phyloP scores from a whole-genome alignment of 805 yeast genomes.

The Debaryomyces tyrocola region DNA sequence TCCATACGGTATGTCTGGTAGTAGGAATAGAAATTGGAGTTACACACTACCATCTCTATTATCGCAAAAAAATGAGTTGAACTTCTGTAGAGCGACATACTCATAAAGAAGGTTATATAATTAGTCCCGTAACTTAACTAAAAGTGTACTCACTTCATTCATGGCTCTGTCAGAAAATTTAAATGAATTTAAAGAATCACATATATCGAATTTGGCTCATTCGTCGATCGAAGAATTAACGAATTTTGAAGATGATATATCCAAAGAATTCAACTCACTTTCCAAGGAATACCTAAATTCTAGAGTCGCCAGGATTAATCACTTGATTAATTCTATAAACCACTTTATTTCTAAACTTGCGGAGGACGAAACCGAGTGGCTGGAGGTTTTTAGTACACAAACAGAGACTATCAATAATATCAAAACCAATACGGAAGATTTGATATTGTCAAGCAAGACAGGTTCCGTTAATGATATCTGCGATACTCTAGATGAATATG shows the following conservation, averaged over 20 bases:
- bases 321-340: conserved; percentile 22
- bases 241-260: conserved; percentile 18
- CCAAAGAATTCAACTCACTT: conserved; percentile 23
- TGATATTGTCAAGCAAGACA: conserved; percentile 14
- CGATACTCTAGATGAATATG: conserved; percentile 23
- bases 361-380: conserved; percentile 34
- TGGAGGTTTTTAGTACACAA: conserved; percentile 31
- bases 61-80: conserved; percentile 2
- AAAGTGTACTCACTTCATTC: not conserved
- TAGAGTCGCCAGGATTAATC: conserved; percentile 27
- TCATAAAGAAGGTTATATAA: too few relatives aligned
- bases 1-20: too few relatives aligned
- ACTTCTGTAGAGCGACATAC: not conserved
- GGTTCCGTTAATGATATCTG: conserved; percentile 13
- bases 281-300: conserved; percentile 26
- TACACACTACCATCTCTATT: conserved; percentile 1
- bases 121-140: too few relatives aligned
- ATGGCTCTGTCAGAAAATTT: not conserved
- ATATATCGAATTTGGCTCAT: conserved; percentile 14
- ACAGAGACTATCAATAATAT: conserved; percentile 33
- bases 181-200: not conserved
- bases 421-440: conserved; percentile 32
- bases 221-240: conserved; percentile 24
- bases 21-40: not conserved
- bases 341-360: conserved; percentile 22